Evolutionary conservation across 1,139 yeast species (phyloP), one percentile per base, ranked within the genome.

Genomic region (Candida dubliniensis): DNA sequence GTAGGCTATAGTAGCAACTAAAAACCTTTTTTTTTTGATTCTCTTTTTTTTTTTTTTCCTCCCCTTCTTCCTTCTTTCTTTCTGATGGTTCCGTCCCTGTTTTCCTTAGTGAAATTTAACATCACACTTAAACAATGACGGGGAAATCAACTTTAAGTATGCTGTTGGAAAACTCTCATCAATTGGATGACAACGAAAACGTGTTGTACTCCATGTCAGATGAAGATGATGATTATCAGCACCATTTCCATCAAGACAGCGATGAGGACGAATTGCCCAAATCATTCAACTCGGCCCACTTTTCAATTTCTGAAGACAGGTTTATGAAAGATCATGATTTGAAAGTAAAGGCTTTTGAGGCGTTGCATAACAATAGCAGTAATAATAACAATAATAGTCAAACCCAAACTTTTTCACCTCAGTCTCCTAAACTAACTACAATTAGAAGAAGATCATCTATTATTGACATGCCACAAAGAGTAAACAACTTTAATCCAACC

Each of bases 261-360:
- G 67, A 60, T 33, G 74, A 67, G 31, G 66, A 60, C 10, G 46
- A 50, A 24, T 52, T 67, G 30, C 55, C 72, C 15, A 59, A 59
- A 41, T 64, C 74, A 1, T 60, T 57, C 51, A 67, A 61, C 43
- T 70, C 79, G n/a, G 72, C 84, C 1, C 84, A 81, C 58, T 83
- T 71, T 56, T 81, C 91, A 1, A 74, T 83, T 46, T 77, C 82
- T 2, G 91, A 87, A 55, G 95, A 87, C 54, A 75, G 74, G 56
- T 72, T 75, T 56, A 71, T 84, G 56, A 79, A 78, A 58, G 89
- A 84, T 46, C 82, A 84, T 49, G 90, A 84, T 52, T 83, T 89
- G 52, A 86, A 85, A 57, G 62, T 81, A 43, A 74, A 77, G 51
- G 88, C 93, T 0, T 71, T 86, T 48, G 81, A 77, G 52, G 82